Base-by-base conservation (phyloP, 192 early-diverging fungal genomes). In the Thamnidium elegans region DNA sequence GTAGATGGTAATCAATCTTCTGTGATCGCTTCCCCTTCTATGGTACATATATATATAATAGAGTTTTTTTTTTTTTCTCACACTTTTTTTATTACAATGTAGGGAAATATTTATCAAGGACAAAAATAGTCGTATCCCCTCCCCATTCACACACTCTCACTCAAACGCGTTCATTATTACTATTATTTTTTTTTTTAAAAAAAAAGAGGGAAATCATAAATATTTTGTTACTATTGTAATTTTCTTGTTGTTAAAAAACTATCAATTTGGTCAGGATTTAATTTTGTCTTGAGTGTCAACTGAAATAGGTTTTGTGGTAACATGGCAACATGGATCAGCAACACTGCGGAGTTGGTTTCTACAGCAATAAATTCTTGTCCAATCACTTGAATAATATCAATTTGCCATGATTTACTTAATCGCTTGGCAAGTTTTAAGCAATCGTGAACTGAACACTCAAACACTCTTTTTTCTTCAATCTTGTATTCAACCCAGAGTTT, bases 281-380 rank as follows among this genome's bases (percentile, higher is more conserved):
- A 23, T 21, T 59, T 42, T 44, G 63, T 50, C 19, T 26, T 50
- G 50, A 53, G 13, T 43, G 63, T 55, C 31, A 64, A 17, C 34
- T 64, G 19, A 43, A 64, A 50, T 30, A 39, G 30, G 20, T 42
- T 23, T 44, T 64, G 30, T 10, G 63, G 51, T 54, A 50, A 31
- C 63, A 64, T 64, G 1, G 23, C 39, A 26, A 54, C 63, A 63
- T 69, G 67, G 8, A 62, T 60, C 26, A 69, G 20, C 52, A 43
- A 13, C 13, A 14, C 4, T 5, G 11, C 15, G 17, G 46, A 48
- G 17, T n/a, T 14, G 4, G 17, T 51, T 7, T 62, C 60, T 20
- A 44, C 26, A 2, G 53, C 67, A 63, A 69, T 69, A 8, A 69
- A 42, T 58, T 69, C 67, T 4, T 56, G 39, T 8, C 54, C 67